Conservation (phyloP, 495 filamentous ascomycete species). For the Aspergillus panamensis region DNA sequence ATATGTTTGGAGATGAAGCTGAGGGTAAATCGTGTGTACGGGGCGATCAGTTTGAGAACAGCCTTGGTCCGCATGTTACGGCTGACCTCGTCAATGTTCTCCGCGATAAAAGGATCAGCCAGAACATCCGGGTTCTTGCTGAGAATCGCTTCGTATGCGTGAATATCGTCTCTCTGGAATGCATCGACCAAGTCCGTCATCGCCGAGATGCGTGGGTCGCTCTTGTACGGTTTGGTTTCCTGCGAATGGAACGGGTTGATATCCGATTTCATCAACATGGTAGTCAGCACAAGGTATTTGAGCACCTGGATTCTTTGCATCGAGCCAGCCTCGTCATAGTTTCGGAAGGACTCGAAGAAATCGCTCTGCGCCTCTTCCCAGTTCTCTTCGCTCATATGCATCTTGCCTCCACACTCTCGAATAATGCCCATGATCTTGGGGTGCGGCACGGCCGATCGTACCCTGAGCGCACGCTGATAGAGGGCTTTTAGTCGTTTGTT, state of each 20-base stretch:
- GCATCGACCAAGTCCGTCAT: conserved; percentile 98
- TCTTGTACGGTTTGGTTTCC: conserved; percentile 98
- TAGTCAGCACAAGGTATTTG: conserved; percentile 93
- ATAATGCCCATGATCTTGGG: conserved; percentile 99
- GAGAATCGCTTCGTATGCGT: conserved; percentile 81
- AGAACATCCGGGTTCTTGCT: conserved; percentile 86
- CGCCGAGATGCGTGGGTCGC: conserved; percentile 86
- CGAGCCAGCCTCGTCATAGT: conserved; percentile 97
- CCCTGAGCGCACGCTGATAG: conserved; percentile 84
- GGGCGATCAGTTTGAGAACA: conserved; percentile 87
- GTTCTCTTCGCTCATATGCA: conserved; percentile 99
- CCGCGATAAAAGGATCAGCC: conserved; percentile 91
- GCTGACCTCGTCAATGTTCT: conserved; percentile 98
- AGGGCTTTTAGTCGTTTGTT: conserved; percentile 94
- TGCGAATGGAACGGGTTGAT: conserved; percentile 99
- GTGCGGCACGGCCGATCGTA: conserved; percentile 92
- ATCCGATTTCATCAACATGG: conserved; percentile 98
- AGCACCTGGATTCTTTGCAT: conserved; percentile 95
- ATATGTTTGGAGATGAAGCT: conserved; percentile 81
- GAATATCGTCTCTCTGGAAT: conserved; percentile 93
- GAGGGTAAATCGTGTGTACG: conserved; percentile 88
- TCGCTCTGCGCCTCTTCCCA: conserved; percentile 97
- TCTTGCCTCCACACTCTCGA: conserved; percentile 97
- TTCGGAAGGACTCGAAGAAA: conserved; percentile 98
- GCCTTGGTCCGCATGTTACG: conserved; percentile 97